phyloP scores from a whole-genome alignment of 2,329 filamentous ascomycete species.

The Trichoderma polysporum region DNA sequence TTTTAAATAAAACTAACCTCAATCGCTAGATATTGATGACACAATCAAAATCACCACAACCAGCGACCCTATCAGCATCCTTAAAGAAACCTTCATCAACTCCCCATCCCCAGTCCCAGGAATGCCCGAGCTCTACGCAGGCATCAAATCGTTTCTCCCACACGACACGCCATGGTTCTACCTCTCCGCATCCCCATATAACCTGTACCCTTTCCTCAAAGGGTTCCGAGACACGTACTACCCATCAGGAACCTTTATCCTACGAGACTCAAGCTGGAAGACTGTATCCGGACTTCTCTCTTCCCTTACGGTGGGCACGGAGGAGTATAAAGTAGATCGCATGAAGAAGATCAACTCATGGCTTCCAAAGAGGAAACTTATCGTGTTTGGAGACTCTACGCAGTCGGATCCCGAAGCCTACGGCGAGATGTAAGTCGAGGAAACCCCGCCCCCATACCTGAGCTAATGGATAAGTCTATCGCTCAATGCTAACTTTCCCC shows the following conservation, averaged over 20 bases:
- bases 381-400: constrained; percentile 87
- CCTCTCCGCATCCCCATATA: constrained; percentile 90
- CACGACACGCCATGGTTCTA: constrained; percentile 81
- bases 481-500: neutral
- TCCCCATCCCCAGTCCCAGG: constrained; percentile 67
- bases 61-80: constrained; percentile 73
- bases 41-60: constrained; percentile 92
- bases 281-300: constrained; percentile 77
- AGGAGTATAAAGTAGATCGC: constrained; percentile 81
- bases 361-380: constrained; percentile 76
- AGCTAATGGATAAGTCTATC: neutral
- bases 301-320: constrained; percentile 75
- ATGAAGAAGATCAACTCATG: constrained; percentile 76
- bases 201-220: constrained; percentile 83
- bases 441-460: neutral
- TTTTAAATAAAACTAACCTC: neutral
- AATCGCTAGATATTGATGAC: constrained; percentile 76
- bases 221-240: constrained; percentile 70
- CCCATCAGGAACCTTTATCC: constrained; percentile 74
- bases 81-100: constrained; percentile 81
- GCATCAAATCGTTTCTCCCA: constrained; percentile 56
- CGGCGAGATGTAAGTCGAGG: constrained; percentile 64
- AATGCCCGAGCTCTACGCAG: constrained; percentile 81
- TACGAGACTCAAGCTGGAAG: constrained; percentile 85
- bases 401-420: constrained; percentile 91